Percentiles rank a stretch among this genome's conserved stretches.
phyloP scores from a whole-genome alignment of 805 yeast species.

The Sporopachydermia lactativora region DNA sequence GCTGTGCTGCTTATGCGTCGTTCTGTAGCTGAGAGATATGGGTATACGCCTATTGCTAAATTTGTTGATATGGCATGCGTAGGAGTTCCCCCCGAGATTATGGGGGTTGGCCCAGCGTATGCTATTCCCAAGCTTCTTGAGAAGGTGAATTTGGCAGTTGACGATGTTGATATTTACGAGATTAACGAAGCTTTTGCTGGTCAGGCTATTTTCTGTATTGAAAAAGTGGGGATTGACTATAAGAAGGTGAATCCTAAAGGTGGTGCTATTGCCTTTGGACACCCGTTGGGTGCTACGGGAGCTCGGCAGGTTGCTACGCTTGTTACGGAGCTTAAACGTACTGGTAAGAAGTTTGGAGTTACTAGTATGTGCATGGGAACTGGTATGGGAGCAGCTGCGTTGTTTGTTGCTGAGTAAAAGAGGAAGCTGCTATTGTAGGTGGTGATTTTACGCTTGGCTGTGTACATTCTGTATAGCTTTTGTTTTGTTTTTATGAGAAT shows the following conservation, averaged over 20 bases:
- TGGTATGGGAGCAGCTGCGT: slow-evolving; percentile 96
- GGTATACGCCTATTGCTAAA: slow-evolving; percentile 64
- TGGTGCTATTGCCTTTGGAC: slow-evolving; percentile 95
- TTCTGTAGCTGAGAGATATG: slow-evolving; percentile 63
- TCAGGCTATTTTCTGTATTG: slow-evolving; percentile 71
- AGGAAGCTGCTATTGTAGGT: too few species aligned
- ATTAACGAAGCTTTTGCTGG: slow-evolving; percentile 97
- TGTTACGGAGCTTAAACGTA: slow-evolving; percentile 54
- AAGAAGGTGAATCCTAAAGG: slow-evolving; percentile 81
- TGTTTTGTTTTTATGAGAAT: too few species aligned
- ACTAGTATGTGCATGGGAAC: slow-evolving; percentile 97
- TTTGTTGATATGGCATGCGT: slow-evolving; percentile 66
- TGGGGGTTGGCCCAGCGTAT: slow-evolving; percentile 96
- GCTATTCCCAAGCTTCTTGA: slow-evolving; percentile 80
- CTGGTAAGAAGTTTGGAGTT: slow-evolving; percentile 70
- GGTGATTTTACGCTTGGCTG: too few species aligned
- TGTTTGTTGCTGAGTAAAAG: slow-evolving; percentile 63
- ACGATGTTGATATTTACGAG: slow-evolving; percentile 68
- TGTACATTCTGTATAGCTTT: too few species aligned
- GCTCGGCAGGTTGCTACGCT: slow-evolving; percentile 89
- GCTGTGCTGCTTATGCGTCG: slow-evolving; percentile 78
- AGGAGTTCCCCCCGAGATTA: slow-evolving; percentile 94
- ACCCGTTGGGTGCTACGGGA: slow-evolving; percentile 84
- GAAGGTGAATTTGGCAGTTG: slow-evolving; percentile 40
- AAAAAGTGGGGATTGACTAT: slow-evolving; percentile 47